A percentile compares a stretch with the other conserved stretches of the same genome.
Conservation (phyloP, 1,284 basidiomycete genomes). For the Schizophyllum amplum region DNA sequence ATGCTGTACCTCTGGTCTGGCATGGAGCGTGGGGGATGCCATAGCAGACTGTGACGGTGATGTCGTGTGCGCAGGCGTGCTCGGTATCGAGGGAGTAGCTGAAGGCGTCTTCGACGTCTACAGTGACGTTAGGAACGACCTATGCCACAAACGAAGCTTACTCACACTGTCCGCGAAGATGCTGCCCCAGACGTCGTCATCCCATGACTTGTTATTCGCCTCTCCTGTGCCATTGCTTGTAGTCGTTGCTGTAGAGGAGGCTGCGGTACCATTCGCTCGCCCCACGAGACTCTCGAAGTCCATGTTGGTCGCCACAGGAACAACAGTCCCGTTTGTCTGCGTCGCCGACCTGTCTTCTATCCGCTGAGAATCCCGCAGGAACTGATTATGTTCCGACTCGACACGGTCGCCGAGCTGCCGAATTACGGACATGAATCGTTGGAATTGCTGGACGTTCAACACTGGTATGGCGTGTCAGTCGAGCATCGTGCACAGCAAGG, state of each 20-base stretch:
- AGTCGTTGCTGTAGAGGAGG: not conserved
- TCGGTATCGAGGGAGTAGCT: conserved; percentile 6
- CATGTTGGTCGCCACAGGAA: conserved; percentile 29
- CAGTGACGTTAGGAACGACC: not conserved
- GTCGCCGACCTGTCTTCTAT: conserved; percentile 68
- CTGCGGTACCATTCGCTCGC: conserved; percentile 29
- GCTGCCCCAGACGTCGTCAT: conserved; percentile 75
- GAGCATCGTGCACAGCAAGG: no score
- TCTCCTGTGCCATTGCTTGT: not conserved
- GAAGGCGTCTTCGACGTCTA: not conserved
- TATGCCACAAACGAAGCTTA: conserved; percentile 2
- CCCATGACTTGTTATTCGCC: conserved; percentile 37
- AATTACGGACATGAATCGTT: conserved; percentile 81
- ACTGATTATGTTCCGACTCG: conserved; percentile 79
- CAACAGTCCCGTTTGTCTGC: conserved; percentile 26
- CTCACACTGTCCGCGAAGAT: conserved; percentile 49
- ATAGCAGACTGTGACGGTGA: conserved; percentile 25
- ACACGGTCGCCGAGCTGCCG: conserved; percentile 70
- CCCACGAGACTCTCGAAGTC: conserved; percentile 74
- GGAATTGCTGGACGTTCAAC: conserved; percentile 86
- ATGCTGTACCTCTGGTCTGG: conserved; percentile 11
- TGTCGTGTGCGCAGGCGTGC: conserved; percentile 31
- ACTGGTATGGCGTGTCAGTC: conserved; percentile 35
- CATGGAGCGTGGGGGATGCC: not conserved
- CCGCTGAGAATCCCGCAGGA: conserved; percentile 75